A percentile compares a stretch with the other conserved stretches of the same genome.
Evolutionary conservation across 129 eudicot species (phyloP).

Genomic region (Calendula officinalis): DNA sequence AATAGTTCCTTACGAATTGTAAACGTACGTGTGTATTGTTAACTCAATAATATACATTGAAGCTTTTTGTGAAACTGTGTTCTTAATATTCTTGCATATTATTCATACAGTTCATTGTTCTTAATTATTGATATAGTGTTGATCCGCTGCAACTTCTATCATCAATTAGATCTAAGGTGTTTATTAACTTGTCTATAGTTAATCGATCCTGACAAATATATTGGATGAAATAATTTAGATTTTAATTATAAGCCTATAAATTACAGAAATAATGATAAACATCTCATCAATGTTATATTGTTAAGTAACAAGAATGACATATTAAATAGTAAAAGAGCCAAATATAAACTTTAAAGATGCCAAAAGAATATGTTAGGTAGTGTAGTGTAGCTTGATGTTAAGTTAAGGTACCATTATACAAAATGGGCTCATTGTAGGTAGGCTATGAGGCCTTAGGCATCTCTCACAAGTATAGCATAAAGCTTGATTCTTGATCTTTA

Average conservation of each 20-base stretch:
- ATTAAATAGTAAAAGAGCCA: slow-evolving; percentile 3
- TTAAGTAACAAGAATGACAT: neutral
- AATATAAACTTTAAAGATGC: slow-evolving; percentile 10
- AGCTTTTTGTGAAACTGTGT: too few species aligned
- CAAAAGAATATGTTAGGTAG: slow-evolving; percentile 1
- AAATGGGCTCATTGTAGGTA: slow-evolving; percentile 21
- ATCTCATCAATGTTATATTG: neutral
- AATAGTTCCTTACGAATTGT: too few species aligned
- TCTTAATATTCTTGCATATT: too few species aligned
- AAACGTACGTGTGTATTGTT: too few species aligned
- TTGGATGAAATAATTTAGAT: neutral
- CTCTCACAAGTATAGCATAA: slow-evolving; percentile 29
- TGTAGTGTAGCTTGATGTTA: slow-evolving; percentile 5
- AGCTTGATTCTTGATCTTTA: slow-evolving; percentile 28
- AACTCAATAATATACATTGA: too few species aligned
- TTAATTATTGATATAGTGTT: too few species aligned
- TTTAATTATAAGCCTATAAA: neutral
- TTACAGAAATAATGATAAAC: neutral
- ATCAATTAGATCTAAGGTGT: too few species aligned
- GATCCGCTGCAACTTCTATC: too few species aligned
- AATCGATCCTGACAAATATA: too few species aligned
- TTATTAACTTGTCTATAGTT: too few species aligned
- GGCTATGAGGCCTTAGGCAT: slow-evolving; percentile 24
- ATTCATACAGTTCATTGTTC: too few species aligned
- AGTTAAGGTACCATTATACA: slow-evolving; percentile 10